These are phyloP conservation scores for Murraya paniculata DNA, from an alignment of 345 rosid species.

Conservation along the genomic window DNA sequence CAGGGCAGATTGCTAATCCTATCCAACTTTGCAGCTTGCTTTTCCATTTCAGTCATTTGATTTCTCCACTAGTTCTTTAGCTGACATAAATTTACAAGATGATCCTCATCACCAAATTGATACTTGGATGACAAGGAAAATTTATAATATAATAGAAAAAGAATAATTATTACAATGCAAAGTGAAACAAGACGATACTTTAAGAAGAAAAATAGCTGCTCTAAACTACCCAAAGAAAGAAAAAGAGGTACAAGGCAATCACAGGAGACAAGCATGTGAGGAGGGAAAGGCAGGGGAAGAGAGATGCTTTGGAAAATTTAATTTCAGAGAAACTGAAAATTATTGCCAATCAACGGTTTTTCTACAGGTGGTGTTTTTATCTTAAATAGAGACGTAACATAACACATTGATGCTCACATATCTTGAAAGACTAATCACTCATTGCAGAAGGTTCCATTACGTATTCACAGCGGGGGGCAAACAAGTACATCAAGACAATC, in stretches of 20 bases:
- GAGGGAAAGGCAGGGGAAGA: neutral
- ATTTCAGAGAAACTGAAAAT: neutral
- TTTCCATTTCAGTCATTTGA: conserved; percentile 5
- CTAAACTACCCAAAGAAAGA: neutral
- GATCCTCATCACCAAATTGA: neutral
- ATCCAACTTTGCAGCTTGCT: conserved; percentile 17
- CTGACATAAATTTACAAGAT: neutral
- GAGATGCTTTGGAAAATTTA: neutral
- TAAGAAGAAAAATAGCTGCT: neutral
- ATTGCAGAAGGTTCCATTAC: neutral
- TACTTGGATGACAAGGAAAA: neutral
- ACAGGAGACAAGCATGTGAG: neutral
- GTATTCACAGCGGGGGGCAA: neutral
- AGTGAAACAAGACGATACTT: neutral
- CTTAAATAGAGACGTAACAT: neutral
- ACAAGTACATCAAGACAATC: neutral
- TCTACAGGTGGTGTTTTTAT: neutral
- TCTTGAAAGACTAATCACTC: neutral
- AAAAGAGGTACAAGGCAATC: neutral
- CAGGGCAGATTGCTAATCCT: conserved; percentile 28
- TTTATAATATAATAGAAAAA: neutral
- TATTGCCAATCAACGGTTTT: neutral
- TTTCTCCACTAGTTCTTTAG: neutral
- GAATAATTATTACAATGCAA: neutral
- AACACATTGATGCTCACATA: neutral